Evolutionary conservation across 768 basidiomycete genomes (phyloP).

Genomic region (Serendipita sp.): DNA sequence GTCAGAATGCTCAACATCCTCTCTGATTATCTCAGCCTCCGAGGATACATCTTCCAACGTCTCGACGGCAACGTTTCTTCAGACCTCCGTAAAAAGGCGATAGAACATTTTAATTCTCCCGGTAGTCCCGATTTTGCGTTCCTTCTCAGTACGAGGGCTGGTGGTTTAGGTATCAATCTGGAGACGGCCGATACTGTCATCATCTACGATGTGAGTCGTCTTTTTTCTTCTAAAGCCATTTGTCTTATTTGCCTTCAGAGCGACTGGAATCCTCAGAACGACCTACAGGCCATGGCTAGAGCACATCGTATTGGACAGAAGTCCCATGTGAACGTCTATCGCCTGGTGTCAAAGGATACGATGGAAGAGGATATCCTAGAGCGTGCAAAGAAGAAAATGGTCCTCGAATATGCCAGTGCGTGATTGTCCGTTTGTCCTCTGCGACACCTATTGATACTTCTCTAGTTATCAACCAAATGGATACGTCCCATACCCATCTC

Average conservation of each 20-base stretch:
- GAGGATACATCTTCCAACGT: constrained; percentile 85
- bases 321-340: constrained; percentile 94
- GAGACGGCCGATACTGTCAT: constrained; percentile 99
- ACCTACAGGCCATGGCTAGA: constrained; percentile 97
- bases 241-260: constrained; percentile 33
- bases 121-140: constrained; percentile 94
- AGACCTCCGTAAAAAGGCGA: constrained; percentile 84
- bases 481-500: constrained; percentile 93
- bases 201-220: constrained; percentile 77
- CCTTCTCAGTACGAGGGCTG: constrained; percentile 88
- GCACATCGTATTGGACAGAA: constrained; percentile 99
- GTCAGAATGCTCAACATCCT: constrained; percentile 97
- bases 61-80: constrained; percentile 85
- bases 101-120: constrained; percentile 90
- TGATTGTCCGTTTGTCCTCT: constrained; percentile 14
- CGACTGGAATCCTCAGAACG: constrained; percentile 98
- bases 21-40: constrained; percentile 84
- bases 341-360: constrained; percentile 96
- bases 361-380: constrained; percentile 99
- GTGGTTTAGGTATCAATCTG: constrained; percentile 94
- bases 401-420: constrained; percentile 96
- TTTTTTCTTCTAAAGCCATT: neutral
- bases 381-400: constrained; percentile 98
- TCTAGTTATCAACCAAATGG: constrained; percentile 99
- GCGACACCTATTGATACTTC: constrained; percentile 3